Evolutionary conservation across 192 early-diverging fungal genomes (phyloP).

Genomic region (Cladochytrium replicatum): DNA sequence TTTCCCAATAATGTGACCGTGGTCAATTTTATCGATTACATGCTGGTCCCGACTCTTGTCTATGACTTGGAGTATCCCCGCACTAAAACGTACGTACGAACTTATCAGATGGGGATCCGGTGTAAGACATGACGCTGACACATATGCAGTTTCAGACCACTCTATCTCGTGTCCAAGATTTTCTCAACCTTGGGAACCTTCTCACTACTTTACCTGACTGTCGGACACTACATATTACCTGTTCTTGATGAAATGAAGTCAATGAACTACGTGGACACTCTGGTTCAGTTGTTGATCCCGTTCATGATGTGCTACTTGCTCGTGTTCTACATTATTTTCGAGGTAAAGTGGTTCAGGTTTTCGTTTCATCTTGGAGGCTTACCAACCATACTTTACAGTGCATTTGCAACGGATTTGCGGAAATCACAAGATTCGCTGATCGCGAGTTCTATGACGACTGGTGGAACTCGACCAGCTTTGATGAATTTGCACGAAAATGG

Average conservation of each 20-base stretch:
- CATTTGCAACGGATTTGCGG: constrained; percentile 92
- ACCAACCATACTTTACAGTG: constrained; percentile 25
- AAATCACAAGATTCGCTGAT: constrained; percentile 90
- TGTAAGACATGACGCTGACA: not conserved
- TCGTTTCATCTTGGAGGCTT: not conserved
- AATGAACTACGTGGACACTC: constrained; percentile 45
- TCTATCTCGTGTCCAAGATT: constrained; percentile 79
- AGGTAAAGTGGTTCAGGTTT: constrained; percentile 28
- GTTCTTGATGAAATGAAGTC: constrained; percentile 49
- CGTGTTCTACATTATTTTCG: constrained; percentile 93
- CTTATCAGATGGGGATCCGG: not conserved
- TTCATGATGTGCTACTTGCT: constrained; percentile 87
- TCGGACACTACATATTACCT: constrained; percentile 81
- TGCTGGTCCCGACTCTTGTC: constrained; percentile 81
- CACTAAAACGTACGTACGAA: constrained; percentile 49
- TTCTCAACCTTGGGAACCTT: constrained; percentile 70
- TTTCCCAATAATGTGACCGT: constrained; percentile 78
- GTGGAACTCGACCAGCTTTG: constrained; percentile 87
- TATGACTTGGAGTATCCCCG: constrained; percentile 92
- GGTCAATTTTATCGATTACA: constrained; percentile 75
- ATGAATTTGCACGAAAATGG: constrained; percentile 95
- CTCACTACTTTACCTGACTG: constrained; percentile 69
- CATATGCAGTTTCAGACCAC: constrained; percentile 58
- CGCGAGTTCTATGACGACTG: constrained; percentile 97
- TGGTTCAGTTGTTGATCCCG: constrained; percentile 66